Conservation (phyloP, 345 rosid genomes). For the thale cress (Arabidopsis thaliana) region TAIR10.1 NC_003075.7:14108501-14109000, state of each 20-base stretch:
- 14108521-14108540: not conserved
- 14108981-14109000: conserved; percentile 63
- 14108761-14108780: conserved; percentile 76
- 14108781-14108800: conserved; percentile 91
- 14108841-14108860: conserved; percentile 13
- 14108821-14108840: conserved; percentile 72
- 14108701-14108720: not conserved
- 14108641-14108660: conserved; percentile 91
- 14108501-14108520: not conserved
- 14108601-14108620: conserved; percentile 82
- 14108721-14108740: not conserved
- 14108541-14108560: not conserved
- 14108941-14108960: conserved; percentile 90
- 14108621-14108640: conserved; percentile 91
- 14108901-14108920: conserved; percentile 47
- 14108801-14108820: conserved; percentile 91
- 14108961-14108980: conserved; percentile 85
- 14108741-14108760: conserved; percentile 4
- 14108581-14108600: conserved; percentile 23
- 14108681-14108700: conserved; percentile 19
- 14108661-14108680: conserved; percentile 82
- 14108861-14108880: conserved; percentile 20
- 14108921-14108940: conserved; percentile 96
- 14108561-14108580: not conserved
- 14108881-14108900: not conserved